A percentile compares a stretch with the other conserved stretches of the same genome.
These are phyloP conservation scores for Sporothrix humicola DNA, from an alignment of 2,329 filamentous ascomycete genomes.

Conservation along the genomic window DNA sequence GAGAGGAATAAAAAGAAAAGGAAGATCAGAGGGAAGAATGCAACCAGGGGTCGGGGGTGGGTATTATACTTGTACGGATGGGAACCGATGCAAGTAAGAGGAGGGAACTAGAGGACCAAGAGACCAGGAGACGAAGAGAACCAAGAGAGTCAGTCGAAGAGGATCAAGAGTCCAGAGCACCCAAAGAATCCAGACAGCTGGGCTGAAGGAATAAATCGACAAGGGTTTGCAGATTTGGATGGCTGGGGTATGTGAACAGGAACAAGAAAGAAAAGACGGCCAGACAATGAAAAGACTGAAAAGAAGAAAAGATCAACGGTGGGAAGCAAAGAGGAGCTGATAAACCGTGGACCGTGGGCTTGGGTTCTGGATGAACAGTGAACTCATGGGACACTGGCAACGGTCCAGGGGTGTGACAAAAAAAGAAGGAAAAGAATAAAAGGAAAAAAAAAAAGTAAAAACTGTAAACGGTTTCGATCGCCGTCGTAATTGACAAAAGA, in stretches of 20 bases:
- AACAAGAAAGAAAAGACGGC: no score
- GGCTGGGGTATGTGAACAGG: not conserved
- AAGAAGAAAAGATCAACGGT: not conserved
- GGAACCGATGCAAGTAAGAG: not conserved
- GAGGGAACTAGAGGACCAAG: not conserved
- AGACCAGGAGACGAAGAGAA: not conserved
- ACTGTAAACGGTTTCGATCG: not conserved
- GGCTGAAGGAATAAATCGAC: constrained; percentile 1
- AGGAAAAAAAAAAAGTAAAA: not conserved
- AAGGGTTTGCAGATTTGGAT: not conserved
- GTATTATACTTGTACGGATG: constrained; percentile 12
- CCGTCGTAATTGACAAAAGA: not conserved
- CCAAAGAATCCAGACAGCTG: constrained; percentile 6
- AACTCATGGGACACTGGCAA: not conserved
- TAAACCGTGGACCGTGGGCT: not conserved
- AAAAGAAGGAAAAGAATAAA: not conserved
- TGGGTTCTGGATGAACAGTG: constrained; percentile 9
- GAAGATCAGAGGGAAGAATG: not conserved
- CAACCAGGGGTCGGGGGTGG: constrained; percentile 2
- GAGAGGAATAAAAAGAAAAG: not conserved
- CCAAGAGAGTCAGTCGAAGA: not conserved
- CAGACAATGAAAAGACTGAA: no score
- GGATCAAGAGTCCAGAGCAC: not conserved
- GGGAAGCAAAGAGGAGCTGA: constrained; percentile 4
- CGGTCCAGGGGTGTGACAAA: not conserved